Evolutionary conservation across 2,329 filamentous ascomycete genomes (phyloP).

Genomic region (Ceratocystis ficicola): DNA sequence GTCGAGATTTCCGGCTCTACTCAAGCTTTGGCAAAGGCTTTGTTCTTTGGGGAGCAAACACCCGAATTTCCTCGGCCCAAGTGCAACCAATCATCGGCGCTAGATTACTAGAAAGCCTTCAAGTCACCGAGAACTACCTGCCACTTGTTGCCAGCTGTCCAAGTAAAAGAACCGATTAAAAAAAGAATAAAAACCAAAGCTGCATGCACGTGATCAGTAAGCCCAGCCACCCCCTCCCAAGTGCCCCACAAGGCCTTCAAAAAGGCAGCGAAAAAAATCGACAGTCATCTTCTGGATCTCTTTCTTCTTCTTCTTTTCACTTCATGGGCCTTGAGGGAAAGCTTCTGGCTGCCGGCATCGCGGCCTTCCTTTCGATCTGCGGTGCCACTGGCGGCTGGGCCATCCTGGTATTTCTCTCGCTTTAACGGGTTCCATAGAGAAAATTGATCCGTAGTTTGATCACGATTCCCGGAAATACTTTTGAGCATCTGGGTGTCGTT

Average conservation of each 20-base stretch:
- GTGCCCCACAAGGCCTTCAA: slow-evolving; percentile 9
- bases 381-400: slow-evolving; percentile 25
- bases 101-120: slow-evolving; percentile 18
- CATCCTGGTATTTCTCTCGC: slow-evolving; percentile 27
- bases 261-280: background rate
- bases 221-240: background rate
- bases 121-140: background rate
- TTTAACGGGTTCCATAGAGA: slow-evolving; percentile 19
- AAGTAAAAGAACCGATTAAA: background rate
- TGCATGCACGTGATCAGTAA: background rate
- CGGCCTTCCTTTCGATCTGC: slow-evolving; percentile 26
- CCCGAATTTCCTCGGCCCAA: slow-evolving; percentile 20
- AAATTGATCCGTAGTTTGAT: slow-evolving; percentile 37
- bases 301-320: slow-evolving; percentile 28
- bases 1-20: slow-evolving; percentile 4
- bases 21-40: slow-evolving; percentile 22
- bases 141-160: background rate
- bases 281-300: background rate
- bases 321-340: slow-evolving; percentile 21
- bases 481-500: slow-evolving; percentile 40
- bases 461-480: slow-evolving; percentile 36
- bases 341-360: slow-evolving; percentile 15
- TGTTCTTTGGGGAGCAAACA: background rate
- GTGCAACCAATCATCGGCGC: slow-evolving; percentile 19
- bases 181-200: background rate